phyloP scores from a whole-genome alignment of 306 rosid species.

The Vicia sativa region DNA sequence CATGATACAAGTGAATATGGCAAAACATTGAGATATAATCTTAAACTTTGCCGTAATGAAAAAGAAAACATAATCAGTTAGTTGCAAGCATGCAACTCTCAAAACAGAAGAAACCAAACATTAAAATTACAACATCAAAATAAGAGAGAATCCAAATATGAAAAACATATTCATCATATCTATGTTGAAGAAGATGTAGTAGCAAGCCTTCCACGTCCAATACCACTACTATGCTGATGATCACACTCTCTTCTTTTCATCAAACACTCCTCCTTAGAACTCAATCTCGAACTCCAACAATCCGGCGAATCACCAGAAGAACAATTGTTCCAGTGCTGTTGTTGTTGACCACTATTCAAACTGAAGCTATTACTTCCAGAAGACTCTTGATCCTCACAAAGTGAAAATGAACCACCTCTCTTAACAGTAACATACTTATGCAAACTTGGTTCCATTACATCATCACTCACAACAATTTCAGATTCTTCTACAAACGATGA shows the following conservation, averaged over 20 bases:
- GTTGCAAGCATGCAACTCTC: slow-evolving; percentile 78
- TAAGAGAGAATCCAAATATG: slow-evolving; percentile 19
- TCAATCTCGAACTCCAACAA: slow-evolving; percentile 66
- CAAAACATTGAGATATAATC: slow-evolving; percentile 22
- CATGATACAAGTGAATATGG: slow-evolving; percentile 9
- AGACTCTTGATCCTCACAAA: slow-evolving; percentile 80
- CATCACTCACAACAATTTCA: slow-evolving; percentile 69
- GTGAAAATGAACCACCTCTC: slow-evolving; percentile 61
- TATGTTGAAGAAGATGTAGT: slow-evolving; percentile 51
- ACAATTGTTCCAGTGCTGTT: slow-evolving; percentile 51
- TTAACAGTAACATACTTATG: slow-evolving; percentile 92
- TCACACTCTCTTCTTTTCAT: slow-evolving; percentile 58
- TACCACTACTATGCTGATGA: slow-evolving; percentile 62
- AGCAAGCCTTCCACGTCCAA: slow-evolving; percentile 76
- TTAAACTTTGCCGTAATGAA: slow-evolving; percentile 34
- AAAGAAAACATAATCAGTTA: slow-evolving; percentile 21
- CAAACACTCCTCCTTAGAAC: slow-evolving; percentile 45
- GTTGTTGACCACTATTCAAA: slow-evolving; percentile 55
- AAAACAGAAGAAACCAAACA: slow-evolving; percentile 38
- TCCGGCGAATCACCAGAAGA: slow-evolving; percentile 79
- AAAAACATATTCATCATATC: background rate
- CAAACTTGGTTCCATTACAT: slow-evolving; percentile 85
- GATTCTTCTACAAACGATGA: slow-evolving; percentile 79
- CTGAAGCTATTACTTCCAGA: slow-evolving; percentile 89
- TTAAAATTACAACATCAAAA: slow-evolving; percentile 11